phyloP scores from a whole-genome alignment of 2,329 filamentous ascomycete species.

The Malbranchea cinnamomea region DNA sequence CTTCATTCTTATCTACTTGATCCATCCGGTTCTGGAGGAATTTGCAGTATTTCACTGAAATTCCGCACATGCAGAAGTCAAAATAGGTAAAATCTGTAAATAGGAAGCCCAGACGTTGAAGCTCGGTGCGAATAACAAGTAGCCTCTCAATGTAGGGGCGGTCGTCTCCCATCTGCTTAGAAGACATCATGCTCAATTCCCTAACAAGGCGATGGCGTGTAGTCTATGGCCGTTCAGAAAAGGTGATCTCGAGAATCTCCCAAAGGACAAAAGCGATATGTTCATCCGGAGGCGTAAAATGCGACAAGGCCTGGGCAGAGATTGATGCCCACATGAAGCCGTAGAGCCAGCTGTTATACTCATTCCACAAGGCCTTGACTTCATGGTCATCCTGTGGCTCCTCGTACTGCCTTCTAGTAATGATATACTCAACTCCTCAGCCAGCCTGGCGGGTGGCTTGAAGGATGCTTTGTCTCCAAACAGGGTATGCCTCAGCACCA shows the following conservation, averaged over 20 bases:
- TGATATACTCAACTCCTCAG: no score
- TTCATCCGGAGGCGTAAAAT: neutral
- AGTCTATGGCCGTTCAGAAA: neutral
- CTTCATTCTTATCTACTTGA: neutral
- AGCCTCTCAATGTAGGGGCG: neutral
- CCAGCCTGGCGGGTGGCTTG: neutral
- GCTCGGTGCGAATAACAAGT: neutral
- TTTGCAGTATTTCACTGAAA: neutral
- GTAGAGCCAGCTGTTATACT: neutral
- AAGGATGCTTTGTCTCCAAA: neutral
- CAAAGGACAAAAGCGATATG: neutral
- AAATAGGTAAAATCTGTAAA: neutral
- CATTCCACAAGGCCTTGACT: no score
- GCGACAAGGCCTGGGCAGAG: neutral
- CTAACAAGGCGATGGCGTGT: neutral
- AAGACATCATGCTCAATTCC: neutral
- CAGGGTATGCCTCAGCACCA: neutral
- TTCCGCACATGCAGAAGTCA: neutral
- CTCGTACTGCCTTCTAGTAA: no score
- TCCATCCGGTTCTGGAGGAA: neutral
- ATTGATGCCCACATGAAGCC: neutral
- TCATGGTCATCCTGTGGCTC: no score
- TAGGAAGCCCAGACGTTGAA: neutral
- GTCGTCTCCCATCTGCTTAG: neutral
- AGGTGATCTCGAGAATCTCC: neutral